Evolutionary conservation across 345 rosid genomes (phyloP).

Genomic region (Ailanthus altissimus): DNA sequence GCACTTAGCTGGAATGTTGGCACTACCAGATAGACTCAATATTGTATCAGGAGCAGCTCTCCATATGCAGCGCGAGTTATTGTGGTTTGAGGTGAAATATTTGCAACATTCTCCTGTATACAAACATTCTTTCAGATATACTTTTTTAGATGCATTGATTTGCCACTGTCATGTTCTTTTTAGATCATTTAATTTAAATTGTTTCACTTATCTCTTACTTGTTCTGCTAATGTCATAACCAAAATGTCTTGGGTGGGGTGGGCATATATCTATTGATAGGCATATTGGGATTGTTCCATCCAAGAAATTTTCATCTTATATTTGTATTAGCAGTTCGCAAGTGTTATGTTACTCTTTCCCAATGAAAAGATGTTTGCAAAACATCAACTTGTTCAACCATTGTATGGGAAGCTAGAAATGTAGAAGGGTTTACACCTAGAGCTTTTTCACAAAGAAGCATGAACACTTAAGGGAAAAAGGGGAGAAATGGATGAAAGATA

Average conservation of each 20-base stretch:
- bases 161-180: neutral
- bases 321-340: neutral
- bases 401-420: neutral
- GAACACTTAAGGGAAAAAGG: neutral
- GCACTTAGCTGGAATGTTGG: neutral
- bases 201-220: no score
- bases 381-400: neutral
- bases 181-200: no score
- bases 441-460: conserved; percentile 10
- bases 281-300: no score
- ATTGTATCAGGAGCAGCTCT: neutral
- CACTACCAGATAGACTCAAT: neutral
- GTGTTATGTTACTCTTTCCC: neutral
- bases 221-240: no score
- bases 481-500: conserved; percentile 17
- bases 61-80: neutral
- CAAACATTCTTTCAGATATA: no score
- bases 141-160: no score
- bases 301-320: no score
- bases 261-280: no score
- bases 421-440: neutral
- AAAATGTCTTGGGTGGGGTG: no score
- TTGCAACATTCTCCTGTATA: no score
- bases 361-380: neutral
- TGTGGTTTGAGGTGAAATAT: neutral